phyloP scores from a whole-genome alignment of 2,329 filamentous ascomycete genomes.

The Claviceps pazoutovae region DNA sequence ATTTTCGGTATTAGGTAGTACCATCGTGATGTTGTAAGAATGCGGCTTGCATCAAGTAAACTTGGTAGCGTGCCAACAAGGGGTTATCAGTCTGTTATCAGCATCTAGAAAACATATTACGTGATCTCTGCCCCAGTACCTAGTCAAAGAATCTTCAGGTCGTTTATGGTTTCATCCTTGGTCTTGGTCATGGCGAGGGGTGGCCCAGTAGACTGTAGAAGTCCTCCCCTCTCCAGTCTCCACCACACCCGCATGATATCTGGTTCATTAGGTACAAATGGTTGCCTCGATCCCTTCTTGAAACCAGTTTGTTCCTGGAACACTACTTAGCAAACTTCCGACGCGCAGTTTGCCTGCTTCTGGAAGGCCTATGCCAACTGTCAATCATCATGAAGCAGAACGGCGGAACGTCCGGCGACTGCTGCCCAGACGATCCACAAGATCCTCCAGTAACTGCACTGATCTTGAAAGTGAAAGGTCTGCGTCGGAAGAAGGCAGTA shows the following conservation, averaged over 20 bases:
- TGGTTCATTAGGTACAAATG: neutral
- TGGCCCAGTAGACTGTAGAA: neutral
- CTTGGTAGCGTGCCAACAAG: too few species aligned
- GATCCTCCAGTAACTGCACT: neutral
- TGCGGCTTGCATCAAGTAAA: too few species aligned
- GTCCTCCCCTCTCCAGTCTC: constrained; percentile 2
- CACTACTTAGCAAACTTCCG: neutral
- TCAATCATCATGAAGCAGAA: neutral
- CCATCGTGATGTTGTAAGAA: neutral
- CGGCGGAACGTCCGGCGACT: neutral
- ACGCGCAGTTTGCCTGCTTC: neutral
- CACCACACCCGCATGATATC: neutral
- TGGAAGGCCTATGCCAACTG: neutral
- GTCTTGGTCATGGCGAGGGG: neutral
- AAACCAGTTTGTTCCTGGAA: neutral
- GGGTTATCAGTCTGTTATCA: neutral
- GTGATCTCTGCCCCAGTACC: neutral
- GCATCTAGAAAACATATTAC: neutral
- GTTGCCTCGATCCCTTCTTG: neutral
- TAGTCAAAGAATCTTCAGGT: neutral
- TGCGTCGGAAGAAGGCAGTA: neutral
- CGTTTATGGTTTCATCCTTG: neutral
- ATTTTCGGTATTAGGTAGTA: neutral
- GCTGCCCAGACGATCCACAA: neutral
- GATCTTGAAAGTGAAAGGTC: neutral